Percentiles rank a stretch among this genome's conserved stretches.
Conservation (phyloP, 2,329 filamentous ascomycete genomes). For the Periconia digitata region DNA sequence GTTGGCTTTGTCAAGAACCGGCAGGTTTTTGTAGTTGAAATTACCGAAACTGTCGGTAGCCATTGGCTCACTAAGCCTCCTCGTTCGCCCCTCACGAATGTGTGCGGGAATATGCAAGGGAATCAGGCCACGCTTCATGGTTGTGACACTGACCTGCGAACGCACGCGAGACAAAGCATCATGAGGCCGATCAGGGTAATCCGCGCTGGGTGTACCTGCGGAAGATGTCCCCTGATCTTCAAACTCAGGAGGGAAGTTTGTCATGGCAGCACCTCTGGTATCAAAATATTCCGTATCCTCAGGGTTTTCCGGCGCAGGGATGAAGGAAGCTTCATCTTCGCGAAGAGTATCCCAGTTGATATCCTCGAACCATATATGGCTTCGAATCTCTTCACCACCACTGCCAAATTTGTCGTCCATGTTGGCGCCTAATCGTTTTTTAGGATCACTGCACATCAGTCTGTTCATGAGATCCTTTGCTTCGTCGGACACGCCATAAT, state of each 20-base stretch:
- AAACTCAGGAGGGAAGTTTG: slow-evolving; percentile 90
- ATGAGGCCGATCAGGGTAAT: slow-evolving; percentile 88
- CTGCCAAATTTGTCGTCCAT: slow-evolving; percentile 77
- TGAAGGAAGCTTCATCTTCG: slow-evolving; percentile 95
- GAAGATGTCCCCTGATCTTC: slow-evolving; percentile 83
- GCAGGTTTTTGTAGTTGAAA: slow-evolving; percentile 96
- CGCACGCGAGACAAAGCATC: slow-evolving; percentile 90
- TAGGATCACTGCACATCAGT: slow-evolving; percentile 81
- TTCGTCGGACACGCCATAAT: slow-evolving; percentile 74
- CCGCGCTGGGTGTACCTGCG: slow-evolving; percentile 66
- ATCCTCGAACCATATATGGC: slow-evolving; percentile 83
- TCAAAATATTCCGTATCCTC: slow-evolving; percentile 99
- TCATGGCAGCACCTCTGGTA: slow-evolving; percentile 82
- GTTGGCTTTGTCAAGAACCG: slow-evolving; percentile 95
- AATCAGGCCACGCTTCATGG: slow-evolving; percentile 89
- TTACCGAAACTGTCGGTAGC: slow-evolving; percentile 90
- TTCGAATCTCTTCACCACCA: slow-evolving; percentile 88
- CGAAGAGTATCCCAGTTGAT: slow-evolving; percentile 87
- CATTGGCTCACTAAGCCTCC: slow-evolving; percentile 87
- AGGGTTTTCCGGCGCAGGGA: slow-evolving; percentile 87
- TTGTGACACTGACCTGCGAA: slow-evolving; percentile 76
- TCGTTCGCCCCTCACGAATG: slow-evolving; percentile 84
- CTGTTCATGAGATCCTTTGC: slow-evolving; percentile 94
- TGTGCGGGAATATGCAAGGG: slow-evolving; percentile 95
- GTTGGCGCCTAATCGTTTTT: slow-evolving; percentile 82